Evolutionary conservation across 1,139 yeast species (phyloP).

Genomic region (Hansenula sp.): DNA sequence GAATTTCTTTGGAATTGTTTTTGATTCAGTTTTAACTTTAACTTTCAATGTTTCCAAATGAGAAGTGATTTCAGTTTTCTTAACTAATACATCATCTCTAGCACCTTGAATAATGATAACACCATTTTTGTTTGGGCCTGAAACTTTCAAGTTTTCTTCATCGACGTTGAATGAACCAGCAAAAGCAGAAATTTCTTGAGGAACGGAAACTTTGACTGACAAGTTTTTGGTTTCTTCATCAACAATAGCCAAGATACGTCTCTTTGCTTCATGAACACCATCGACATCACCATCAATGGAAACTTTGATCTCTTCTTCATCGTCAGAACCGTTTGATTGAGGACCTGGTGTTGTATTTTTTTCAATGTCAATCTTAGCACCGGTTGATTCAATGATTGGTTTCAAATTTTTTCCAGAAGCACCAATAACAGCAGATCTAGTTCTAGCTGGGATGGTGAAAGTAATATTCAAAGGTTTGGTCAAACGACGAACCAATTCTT

Average conservation of each 20-base stretch:
- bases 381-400: conserved; percentile 70
- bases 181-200: conserved; percentile 49
- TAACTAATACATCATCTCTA: conserved; percentile 52
- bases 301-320: conserved; percentile 55
- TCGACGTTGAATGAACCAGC: conserved; percentile 31
- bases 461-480: conserved; percentile 66
- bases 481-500: conserved; percentile 72
- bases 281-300: conserved; percentile 82
- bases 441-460: conserved; percentile 71
- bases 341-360: conserved; percentile 26
- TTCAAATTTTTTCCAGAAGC: conserved; percentile 80
- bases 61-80: conserved; percentile 43
- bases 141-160: conserved; percentile 25
- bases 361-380: conserved; percentile 70
- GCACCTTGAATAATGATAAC: conserved; percentile 52
- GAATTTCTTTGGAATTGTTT: conserved; percentile 44
- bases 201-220: conserved; percentile 45
- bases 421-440: conserved; percentile 84
- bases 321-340: conserved; percentile 34
- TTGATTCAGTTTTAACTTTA: conserved; percentile 39
- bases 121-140: conserved; percentile 28
- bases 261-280: conserved; percentile 74
- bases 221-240: conserved; percentile 66
- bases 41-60: conserved; percentile 43
- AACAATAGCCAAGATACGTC: conserved; percentile 68